Evolutionary conservation across 2,329 filamentous ascomycete genomes (phyloP), one percentile per base, ranked within the genome.

Genomic region (Cadophora luteo-olivacea): DNA sequence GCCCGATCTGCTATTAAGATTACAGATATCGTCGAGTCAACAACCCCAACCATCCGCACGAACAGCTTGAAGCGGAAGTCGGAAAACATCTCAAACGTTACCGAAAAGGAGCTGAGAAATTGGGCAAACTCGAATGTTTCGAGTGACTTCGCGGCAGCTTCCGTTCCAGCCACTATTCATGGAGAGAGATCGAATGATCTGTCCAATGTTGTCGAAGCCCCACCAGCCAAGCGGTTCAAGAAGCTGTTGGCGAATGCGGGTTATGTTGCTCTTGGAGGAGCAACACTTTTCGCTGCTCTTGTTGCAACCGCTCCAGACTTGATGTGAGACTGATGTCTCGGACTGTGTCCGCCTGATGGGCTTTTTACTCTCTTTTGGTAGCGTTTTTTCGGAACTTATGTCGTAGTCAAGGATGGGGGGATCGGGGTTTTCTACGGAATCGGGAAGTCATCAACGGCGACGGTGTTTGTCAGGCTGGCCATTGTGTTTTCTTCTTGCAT

Each of bases 271-370:
- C 72, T 81, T 36, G 79, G 79, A 64, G 80, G 79, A 38, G 76
- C 71, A 45, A 77, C 77, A 25, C 72, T 81, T 33, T 81, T 81
- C 69, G 77, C 77, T 14, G 72, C 76, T 54, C 71, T 81, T 63
- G 79, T 80, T 62, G 78, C 78, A 58, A 80, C 79, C 52, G 80
- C 80, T 61, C 78, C 78, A 9, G 76, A 80, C 33, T 77, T 78
- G 33, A 41, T 73, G 38, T 75, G 65, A 75, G 57, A 52, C 66
- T 61, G 54, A 24, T 32, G 33, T 66, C n/a, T 63, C 58, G 29
- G 48, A 41, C 29, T 38, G 19, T 60, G 45, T 55, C 32, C 41
- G 58, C 36, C 49, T 62, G 45, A 51, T 29, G 41, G 24, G n/a
- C 33, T 54, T 64, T 67, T 48, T 12, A 69, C 57, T 54, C 63